Evolutionary conservation across 768 basidiomycete species (phyloP).

Genomic region (Lactifluus hygrophoroides): DNA sequence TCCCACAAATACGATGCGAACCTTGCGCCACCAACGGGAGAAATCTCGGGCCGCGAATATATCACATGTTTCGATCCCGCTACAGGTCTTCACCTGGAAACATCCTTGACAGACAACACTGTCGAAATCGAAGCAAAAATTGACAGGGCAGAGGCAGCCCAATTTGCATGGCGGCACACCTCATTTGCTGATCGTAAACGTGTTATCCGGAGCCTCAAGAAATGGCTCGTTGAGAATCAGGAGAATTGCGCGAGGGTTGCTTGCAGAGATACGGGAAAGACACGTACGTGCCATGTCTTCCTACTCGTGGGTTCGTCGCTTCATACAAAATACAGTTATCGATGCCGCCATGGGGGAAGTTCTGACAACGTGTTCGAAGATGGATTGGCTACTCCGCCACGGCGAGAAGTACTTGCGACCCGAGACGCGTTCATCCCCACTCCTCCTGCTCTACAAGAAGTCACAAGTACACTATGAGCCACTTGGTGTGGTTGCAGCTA

Average conservation of each 20-base stretch:
- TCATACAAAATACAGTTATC: slow-evolving; percentile 47
- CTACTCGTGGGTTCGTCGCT: not conserved
- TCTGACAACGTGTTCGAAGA: slow-evolving; percentile 86
- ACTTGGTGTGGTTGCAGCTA: slow-evolving; percentile 83
- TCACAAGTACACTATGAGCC: slow-evolving; percentile 83
- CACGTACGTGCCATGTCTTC: slow-evolving; percentile 43
- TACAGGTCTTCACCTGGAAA: slow-evolving; percentile 73
- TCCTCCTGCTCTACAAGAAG: slow-evolving; percentile 68
- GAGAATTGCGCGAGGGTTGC: slow-evolving; percentile 79
- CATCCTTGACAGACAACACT: slow-evolving; percentile 65
- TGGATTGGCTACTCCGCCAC: slow-evolving; percentile 85
- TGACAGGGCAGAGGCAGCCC: slow-evolving; percentile 50
- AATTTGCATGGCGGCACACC: slow-evolving; percentile 63
- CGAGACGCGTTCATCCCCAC: slow-evolving; percentile 56
- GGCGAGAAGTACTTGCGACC: slow-evolving; percentile 74
- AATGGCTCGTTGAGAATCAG: slow-evolving; percentile 91
- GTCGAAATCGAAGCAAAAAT: slow-evolving; percentile 73
- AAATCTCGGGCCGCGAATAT: slow-evolving; percentile 45
- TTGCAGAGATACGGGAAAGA: slow-evolving; percentile 93
- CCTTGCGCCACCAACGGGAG: slow-evolving; percentile 40
- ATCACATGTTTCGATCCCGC: slow-evolving; percentile 93
- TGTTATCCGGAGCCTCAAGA: slow-evolving; percentile 78
- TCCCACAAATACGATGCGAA: slow-evolving; percentile 53
- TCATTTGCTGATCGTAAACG: slow-evolving; percentile 73
- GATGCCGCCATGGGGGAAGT: slow-evolving; percentile 95